These are phyloP conservation scores for Psilocybe azurescens DNA, from an alignment of 768 basidiomycete genomes.

Conservation along the genomic window DNA sequence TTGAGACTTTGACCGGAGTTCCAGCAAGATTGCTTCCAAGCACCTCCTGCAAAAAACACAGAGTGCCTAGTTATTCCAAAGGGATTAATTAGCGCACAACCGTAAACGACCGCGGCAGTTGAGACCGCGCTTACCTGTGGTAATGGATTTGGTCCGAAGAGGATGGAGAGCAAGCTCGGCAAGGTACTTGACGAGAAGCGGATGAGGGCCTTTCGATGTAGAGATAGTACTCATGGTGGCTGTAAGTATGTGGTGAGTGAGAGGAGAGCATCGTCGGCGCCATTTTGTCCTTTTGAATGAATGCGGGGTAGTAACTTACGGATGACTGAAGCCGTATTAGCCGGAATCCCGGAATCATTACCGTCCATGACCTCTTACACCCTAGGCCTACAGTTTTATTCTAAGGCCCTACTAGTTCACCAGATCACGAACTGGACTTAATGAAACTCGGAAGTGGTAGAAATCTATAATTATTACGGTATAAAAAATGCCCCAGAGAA, in stretches of 20 bases:
- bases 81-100: constrained; percentile 2
- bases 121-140: constrained; percentile 54
- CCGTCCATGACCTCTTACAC: not conserved
- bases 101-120: not conserved
- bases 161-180: constrained; percentile 70
- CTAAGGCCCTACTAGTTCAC: not conserved
- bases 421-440: not conserved
- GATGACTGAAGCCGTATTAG: constrained; percentile 17
- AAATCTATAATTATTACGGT: constrained; percentile 28
- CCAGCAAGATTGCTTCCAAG: constrained; percentile 76
- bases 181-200: constrained; percentile 75
- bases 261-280: not conserved
- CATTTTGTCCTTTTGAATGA: constrained; percentile 20
- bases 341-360: constrained; percentile 17
- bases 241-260: not conserved
- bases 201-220: constrained; percentile 34
- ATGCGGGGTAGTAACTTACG: constrained; percentile 19
- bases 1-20: constrained; percentile 55
- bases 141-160: constrained; percentile 80
- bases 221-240: constrained; percentile 44
- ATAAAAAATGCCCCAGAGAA: constrained; percentile 20
- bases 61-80: constrained; percentile 34
- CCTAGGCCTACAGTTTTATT: too few relatives aligned
- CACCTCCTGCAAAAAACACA: constrained; percentile 81
- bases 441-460: constrained; percentile 8